Percentiles rank a stretch among this genome's conserved stretches.
Evolutionary conservation across 768 basidiomycete genomes (phyloP).

Genomic region (Suillus ampliporus): DNA sequence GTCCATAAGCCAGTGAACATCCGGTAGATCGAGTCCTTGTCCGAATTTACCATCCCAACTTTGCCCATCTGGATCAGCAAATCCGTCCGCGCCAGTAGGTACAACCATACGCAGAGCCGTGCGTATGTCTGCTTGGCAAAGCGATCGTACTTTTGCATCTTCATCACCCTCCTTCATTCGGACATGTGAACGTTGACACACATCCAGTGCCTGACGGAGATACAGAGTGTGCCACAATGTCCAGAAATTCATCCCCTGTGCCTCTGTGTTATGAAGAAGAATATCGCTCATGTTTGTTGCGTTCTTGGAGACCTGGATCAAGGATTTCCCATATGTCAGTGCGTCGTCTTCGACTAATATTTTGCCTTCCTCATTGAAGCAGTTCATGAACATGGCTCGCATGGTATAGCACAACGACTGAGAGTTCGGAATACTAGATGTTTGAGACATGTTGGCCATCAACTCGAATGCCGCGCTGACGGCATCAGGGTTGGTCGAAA

Average conservation of each 20-base stretch:
- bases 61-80: neutral
- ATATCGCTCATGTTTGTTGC: too few relatives aligned
- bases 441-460: slow-evolving; percentile 13
- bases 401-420: neutral
- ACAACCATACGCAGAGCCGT: neutral
- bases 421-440: neutral
- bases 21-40: neutral
- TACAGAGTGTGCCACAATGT: neutral
- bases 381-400: neutral
- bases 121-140: neutral
- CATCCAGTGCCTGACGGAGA: neutral
- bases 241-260: neutral
- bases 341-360: neutral
- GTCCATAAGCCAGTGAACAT: neutral
- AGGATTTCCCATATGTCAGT: neutral
- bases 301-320: neutral
- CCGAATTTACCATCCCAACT: neutral
- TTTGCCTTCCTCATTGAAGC: too few relatives aligned
- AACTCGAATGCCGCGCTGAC: slow-evolving; percentile 1
- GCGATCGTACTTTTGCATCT: too few relatives aligned
- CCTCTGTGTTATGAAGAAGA: neutral
- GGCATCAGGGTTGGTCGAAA: slow-evolving; percentile 18
- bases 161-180: neutral
- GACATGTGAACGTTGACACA: neutral
- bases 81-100: too few relatives aligned